phyloP scores from a whole-genome alignment of 2,329 filamentous ascomycete species.

The Rhynchosporium graminicola region DNA sequence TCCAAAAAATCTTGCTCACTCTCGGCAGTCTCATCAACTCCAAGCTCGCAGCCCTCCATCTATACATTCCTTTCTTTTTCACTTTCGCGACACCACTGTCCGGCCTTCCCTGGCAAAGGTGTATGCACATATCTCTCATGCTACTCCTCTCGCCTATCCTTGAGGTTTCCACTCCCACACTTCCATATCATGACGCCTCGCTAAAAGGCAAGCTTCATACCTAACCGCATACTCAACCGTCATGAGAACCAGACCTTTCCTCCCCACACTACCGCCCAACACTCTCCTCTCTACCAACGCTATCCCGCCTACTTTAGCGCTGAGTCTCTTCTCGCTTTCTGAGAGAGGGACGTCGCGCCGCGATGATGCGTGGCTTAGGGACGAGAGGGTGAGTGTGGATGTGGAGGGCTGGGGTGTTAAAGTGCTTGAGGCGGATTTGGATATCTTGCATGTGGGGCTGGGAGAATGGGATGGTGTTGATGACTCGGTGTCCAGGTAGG shows the following conservation, averaged over 20 bases:
- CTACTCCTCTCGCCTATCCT: not conserved
- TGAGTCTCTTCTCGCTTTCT: not conserved
- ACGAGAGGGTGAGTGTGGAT: too few species aligned
- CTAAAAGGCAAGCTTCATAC: conserved; percentile 9
- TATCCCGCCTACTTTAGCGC: not conserved
- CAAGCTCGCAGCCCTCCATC: conserved; percentile 4
- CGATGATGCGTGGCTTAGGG: not conserved
- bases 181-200: not conserved
- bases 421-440: not conserved
- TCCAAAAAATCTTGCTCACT: not conserved
- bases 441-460: conserved; percentile 1
- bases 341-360: not conserved
- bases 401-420: not conserved
- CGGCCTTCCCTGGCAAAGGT: not conserved
- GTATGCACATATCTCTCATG: not conserved
- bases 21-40: not conserved
- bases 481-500: not conserved
- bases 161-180: conserved; percentile 10
- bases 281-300: not conserved
- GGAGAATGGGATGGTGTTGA: not conserved
- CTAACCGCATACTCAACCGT: conserved; percentile 3
- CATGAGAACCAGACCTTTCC: not conserved
- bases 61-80: not conserved
- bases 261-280: not conserved
- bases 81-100: not conserved